A percentile compares a stretch with the other conserved stretches of the same genome.
These are phyloP conservation scores for Earliella scabrosa DNA, from an alignment of 1,284 basidiomycete genomes.

Conservation along the genomic window DNA sequence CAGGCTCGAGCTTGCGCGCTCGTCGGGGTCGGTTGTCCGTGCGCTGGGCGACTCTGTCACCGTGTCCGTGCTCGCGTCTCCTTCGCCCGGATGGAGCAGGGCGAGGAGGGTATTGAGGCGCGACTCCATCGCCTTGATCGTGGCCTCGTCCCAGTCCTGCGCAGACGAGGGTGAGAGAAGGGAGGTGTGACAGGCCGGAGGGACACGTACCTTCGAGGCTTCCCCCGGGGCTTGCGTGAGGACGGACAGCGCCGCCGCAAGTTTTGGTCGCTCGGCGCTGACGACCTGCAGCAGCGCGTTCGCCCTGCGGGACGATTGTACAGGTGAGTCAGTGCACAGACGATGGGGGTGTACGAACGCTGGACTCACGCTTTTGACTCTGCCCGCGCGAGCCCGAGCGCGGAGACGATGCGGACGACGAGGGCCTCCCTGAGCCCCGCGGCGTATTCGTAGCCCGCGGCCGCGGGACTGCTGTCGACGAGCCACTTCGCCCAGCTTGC, in stretches of 20 bases:
- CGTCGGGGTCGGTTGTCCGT: background rate
- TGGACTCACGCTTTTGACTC: slow-evolving; percentile 41
- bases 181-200: background rate
- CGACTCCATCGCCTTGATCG: slow-evolving; percentile 57
- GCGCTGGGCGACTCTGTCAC: background rate
- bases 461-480: slow-evolving; percentile 43
- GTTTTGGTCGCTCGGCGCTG: slow-evolving; percentile 39
- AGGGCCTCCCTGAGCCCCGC: slow-evolving; percentile 46
- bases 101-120: slow-evolving; percentile 48
- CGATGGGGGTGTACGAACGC: background rate
- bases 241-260: slow-evolving; percentile 38
- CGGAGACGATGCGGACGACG: slow-evolving; percentile 49
- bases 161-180: background rate
- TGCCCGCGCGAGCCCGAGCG: slow-evolving; percentile 45
- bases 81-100: slow-evolving; percentile 1
- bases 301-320: slow-evolving; percentile 33
- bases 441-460: slow-evolving; percentile 30
- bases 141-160: slow-evolving; percentile 52
- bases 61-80: background rate
- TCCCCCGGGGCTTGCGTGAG: slow-evolving; percentile 13
- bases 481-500: slow-evolving; percentile 73
- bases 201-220: slow-evolving; percentile 7
- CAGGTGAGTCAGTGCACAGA: too few relatives aligned
- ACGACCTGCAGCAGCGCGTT: slow-evolving; percentile 44
- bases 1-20: slow-evolving; percentile 7